Evolutionary conservation across 1,284 basidiomycete species (phyloP).

Genomic region (Moesziomyces globuligerus): DNA sequence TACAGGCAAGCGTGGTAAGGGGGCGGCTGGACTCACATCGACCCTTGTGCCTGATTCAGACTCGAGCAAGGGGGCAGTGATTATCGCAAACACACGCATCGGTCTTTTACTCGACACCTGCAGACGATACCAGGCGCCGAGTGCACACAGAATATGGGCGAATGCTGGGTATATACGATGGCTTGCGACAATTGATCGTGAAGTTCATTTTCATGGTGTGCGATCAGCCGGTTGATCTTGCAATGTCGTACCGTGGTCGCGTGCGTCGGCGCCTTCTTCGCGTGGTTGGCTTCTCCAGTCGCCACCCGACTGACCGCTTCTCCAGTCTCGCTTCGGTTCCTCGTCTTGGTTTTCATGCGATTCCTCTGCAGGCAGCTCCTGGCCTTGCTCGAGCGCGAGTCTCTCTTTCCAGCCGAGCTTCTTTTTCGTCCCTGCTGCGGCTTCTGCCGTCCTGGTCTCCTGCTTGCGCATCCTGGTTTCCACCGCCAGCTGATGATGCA

Average conservation of each 20-base stretch:
- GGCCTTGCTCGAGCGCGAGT: slow-evolving; percentile 36
- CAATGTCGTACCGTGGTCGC: not conserved
- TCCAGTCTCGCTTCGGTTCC: slow-evolving; percentile 21
- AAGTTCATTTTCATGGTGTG: too few relatives aligned
- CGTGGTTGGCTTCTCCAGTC: slow-evolving; percentile 38
- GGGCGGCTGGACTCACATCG: too few relatives aligned
- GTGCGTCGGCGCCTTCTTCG: slow-evolving; percentile 5
- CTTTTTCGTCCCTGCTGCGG: slow-evolving; percentile 19
- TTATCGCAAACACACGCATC: too few relatives aligned
- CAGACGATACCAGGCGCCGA: too few relatives aligned
- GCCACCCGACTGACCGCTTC: slow-evolving; percentile 20
- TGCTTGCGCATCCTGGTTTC: slow-evolving; percentile 49
- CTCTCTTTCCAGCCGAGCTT: slow-evolving; percentile 45
- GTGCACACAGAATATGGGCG: too few relatives aligned
- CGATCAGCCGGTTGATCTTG: not conserved
- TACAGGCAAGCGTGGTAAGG: too few relatives aligned
- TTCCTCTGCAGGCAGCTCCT: slow-evolving; percentile 1
- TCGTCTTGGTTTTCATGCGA: not conserved
- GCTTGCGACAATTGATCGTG: too few relatives aligned
- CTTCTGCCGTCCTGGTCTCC: slow-evolving; percentile 18
- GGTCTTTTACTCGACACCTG: too few relatives aligned
- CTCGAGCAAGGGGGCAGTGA: too few relatives aligned
- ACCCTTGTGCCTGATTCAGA: too few relatives aligned
- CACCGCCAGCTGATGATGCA: slow-evolving; percentile 61
- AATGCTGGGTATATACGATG: too few relatives aligned